Evolutionary conservation across 176 grass and related monocot genomes (phyloP), one percentile per base, ranked within the genome.

Genomic region (Eragrostis curvula): DNA sequence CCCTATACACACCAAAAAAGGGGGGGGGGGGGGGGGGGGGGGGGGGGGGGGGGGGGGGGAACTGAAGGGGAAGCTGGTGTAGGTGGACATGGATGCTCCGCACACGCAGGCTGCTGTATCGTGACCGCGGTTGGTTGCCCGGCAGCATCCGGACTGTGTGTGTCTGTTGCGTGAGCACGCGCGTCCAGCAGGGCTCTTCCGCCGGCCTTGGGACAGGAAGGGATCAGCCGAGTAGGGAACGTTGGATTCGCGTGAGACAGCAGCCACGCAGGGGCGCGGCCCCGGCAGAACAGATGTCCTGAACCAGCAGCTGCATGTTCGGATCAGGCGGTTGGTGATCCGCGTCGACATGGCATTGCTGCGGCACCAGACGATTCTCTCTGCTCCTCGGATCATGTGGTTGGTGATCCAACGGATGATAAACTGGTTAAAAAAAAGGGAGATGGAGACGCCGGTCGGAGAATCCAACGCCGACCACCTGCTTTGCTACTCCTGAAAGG

Each of bases 201-300:
- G 52, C 32, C 39, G 53, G 53, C 66, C 77, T 59, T 20, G 15
- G 9, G 44, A 68, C 83, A 79, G 53, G 44, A 51, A 70, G 40
- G 48, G 12, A 58, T 3, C 63, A 71, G 44, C 68, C 44, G 44
- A 49, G 45, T 24, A 48, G n/a, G 23, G 20, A 21, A 24, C 43
- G 9, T 7, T 10, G 1, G 43, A 45, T 4, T 45, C 9, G 21
- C 21, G 50, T n/a, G 3, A 45, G 43, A 45, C 43, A 45, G 50
- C 9, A 64, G 39, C 42, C 30, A 62, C n/a, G 17, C 66, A 24
- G 79, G 32, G 45, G 58, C 28, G 23, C 41, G 55, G 50, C 81
- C 74, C 81, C 81, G 51, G 81, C 62, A 44, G 30, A 42, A 59
- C 23, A 75, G 68, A 39, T 62, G 59, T 21, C 15, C 15, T 52